Conservation (phyloP, 441 rosid genomes). For the Geranium incanum region DNA sequence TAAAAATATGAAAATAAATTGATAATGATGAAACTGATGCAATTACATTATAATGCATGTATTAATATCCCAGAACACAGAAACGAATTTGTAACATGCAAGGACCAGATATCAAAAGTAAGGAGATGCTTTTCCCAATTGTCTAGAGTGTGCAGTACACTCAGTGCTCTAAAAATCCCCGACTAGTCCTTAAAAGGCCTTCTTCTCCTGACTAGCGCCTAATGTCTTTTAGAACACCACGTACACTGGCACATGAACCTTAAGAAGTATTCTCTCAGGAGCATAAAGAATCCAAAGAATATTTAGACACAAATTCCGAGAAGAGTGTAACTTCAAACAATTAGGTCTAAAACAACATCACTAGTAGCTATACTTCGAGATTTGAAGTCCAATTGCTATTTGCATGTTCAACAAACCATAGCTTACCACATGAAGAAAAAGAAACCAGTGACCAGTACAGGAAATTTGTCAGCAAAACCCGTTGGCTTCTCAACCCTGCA, state of each 20-base stretch:
- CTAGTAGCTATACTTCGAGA: neutral
- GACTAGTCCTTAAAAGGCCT: too few species aligned
- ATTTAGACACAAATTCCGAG: neutral
- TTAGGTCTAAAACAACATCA: neutral
- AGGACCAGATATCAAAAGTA: neutral
- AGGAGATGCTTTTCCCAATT: neutral
- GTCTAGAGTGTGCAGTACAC: neutral
- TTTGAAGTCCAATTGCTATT: neutral
- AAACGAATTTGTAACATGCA: neutral
- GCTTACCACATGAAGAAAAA: constrained; percentile 6
- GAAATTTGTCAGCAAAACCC: neutral
- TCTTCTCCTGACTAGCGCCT: too few species aligned
- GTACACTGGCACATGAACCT: neutral
- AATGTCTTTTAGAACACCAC: too few species aligned
- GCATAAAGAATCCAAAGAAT: neutral
- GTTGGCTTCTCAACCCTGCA: neutral
- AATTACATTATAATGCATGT: neutral
- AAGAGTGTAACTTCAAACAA: neutral
- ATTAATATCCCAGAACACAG: neutral
- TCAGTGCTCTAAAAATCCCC: too few species aligned
- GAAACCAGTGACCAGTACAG: neutral
- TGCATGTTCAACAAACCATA: neutral
- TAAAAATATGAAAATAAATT: neutral
- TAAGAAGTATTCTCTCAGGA: neutral
- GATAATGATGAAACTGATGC: neutral